Conservation (phyloP, 495 filamentous ascomycete species). For the Diplogelasinospora grovesii region DNA sequence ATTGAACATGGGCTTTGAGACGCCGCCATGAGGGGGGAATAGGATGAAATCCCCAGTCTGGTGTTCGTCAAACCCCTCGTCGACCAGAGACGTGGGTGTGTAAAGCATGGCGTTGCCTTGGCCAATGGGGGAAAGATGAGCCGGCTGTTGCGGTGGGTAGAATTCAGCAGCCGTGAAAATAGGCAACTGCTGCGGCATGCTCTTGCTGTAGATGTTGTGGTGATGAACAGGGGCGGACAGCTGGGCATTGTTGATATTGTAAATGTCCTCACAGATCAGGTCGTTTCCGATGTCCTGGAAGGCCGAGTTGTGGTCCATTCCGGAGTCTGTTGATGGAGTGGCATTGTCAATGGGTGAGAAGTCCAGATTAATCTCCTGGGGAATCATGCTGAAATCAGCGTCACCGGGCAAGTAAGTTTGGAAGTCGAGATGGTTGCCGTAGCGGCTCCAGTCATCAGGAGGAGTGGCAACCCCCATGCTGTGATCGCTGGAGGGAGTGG, state of each 20-base stretch:
- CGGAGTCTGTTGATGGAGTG: slow-evolving; percentile 40
- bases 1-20: slow-evolving; percentile 25
- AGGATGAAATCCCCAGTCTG: slow-evolving; percentile 27
- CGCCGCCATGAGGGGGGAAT: slow-evolving; percentile 20
- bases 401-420: slow-evolving; percentile 33
- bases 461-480: slow-evolving; percentile 37
- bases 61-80: slow-evolving; percentile 45
- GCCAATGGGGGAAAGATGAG: slow-evolving; percentile 55
- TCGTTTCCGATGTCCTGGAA: slow-evolving; percentile 40
- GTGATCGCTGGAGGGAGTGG: slow-evolving; percentile 38
- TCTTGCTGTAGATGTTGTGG: slow-evolving; percentile 32
- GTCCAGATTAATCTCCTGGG: slow-evolving; percentile 41
- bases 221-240: slow-evolving; percentile 30
- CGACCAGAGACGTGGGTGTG: slow-evolving; percentile 49
- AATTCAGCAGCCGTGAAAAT: slow-evolving; percentile 27
- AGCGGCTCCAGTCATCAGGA: slow-evolving; percentile 32
- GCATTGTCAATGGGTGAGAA: slow-evolving; percentile 42
- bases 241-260: slow-evolving; percentile 42
- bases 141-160: slow-evolving; percentile 29
- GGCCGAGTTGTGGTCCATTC: slow-evolving; percentile 37
- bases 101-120: slow-evolving; percentile 60
- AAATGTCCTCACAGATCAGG: slow-evolving; percentile 51
- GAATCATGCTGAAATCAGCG: slow-evolving; percentile 30
- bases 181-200: slow-evolving; percentile 27
- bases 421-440: slow-evolving; percentile 32